Evolutionary conservation across 805 yeast genomes (phyloP), one percentile per base, ranked within the genome.

Genomic region (Blastobotrys americana): DNA sequence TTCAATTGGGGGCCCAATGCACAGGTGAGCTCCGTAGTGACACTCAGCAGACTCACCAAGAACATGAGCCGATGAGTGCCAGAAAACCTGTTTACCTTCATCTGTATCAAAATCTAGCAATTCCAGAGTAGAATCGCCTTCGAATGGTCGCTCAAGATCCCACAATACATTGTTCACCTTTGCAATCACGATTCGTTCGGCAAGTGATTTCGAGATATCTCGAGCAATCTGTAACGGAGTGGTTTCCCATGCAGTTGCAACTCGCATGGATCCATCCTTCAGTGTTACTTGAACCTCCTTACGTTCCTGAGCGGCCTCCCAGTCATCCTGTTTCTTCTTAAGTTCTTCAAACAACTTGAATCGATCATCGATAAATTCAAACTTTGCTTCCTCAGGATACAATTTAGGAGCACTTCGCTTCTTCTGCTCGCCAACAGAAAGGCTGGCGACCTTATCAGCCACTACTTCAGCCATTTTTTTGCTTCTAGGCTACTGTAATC

Each of bases 31-130:
- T 55, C 97, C 97, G 64, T 82, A 73, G 66, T 87, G 93, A 66
- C 96, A 83, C 71, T 93, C 98, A 72, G 96, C 84, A 40, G 97
- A 90, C 72, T 93, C 98, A 69, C 98, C 98, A 57, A 93, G 72
- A 44, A 93, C 90, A 69, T 93, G 98, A 43, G 98, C 98, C 54
- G 96, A 84, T 2, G 98, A 93, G 67, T 93, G 98, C 98, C 98
- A 93, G 70, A 93, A 93, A 28, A 90, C 97, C 53, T 80, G 79
- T 64, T 82, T 86, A 67, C 97, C 98, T 60, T 89, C 97, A n/a
- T 84, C 84, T 49, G 86, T 74, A 34, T 87, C 95, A 59, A 93
- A 93, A 63, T 89, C 97, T 62, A 87, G 77, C 59, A 88, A 82
- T 64, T 87, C 93, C 51, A 93, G 71, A 42, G 59, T 64, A 20